Base-by-base conservation (phyloP, 139 green algal species). In the Chlorella sp. region DNA sequence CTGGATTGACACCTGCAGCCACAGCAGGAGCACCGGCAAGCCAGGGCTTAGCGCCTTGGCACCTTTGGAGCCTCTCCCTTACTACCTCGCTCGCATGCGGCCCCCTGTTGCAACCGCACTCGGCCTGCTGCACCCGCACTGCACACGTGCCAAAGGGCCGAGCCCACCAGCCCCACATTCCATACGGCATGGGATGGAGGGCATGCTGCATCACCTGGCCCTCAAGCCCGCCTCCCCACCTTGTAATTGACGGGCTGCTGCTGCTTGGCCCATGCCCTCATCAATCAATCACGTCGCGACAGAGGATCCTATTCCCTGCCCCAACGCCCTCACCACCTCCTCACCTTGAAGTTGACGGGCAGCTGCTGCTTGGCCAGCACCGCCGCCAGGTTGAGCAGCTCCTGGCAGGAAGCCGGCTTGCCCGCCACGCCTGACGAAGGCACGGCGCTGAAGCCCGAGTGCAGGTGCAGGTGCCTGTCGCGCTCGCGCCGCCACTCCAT, bases 401-500 rank as follows among this genome's bases (percentile, higher is more conserved):
- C 77, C 36, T 49, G 35, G n/a, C 24, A 29, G 23, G 67, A 55
- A 17, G 42, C 24, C 24, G 67, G 22, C n/a, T 42, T 27, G 23
- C 31, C 23, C 33, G 33, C 33, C 3, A 23, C 33, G 31, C 59
- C 23, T 10, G 14, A 31, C 62, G 31, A 5, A 61, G 33, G 65
- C 23, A 26, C 4, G n/a, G 5, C 32, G 65, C 74, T 42, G 50
- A 76, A 79, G 24, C 72, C 72, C 0, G 69, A 77, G 68, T 76
- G 68, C 36, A 79, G 63, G 51, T 79, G 64, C 51, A 83, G 69
- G 73, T 79, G 72, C 30, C 82, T 73, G 67, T 88, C 84, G 17
- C 80, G 74, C 35, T 90, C 78, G 3, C 73, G 73, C 4, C 74
- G 76, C 88, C 87, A 92, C 78, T 88, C 83, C 74, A 90, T 88